These are phyloP conservation scores for Fusarium albidum DNA, from an alignment of 2,329 filamentous ascomycete species.

Conservation along the genomic window DNA sequence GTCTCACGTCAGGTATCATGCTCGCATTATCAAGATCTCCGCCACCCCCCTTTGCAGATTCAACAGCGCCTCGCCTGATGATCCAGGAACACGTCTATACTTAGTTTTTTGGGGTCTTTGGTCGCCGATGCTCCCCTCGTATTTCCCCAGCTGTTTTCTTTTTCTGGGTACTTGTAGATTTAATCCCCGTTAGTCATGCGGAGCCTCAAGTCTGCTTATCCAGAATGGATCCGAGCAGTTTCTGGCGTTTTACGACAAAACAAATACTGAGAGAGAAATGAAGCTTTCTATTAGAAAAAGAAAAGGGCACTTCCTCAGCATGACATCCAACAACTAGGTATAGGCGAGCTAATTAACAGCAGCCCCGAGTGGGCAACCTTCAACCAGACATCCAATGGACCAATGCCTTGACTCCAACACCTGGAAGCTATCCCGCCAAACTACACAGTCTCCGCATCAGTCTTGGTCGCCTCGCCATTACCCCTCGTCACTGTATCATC, in stretches of 20 bases:
- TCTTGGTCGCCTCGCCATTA: constrained; percentile 3
- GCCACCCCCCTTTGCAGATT: not conserved
- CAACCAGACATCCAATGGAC: not conserved
- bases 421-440: not conserved
- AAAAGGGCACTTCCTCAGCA: too few relatives aligned
- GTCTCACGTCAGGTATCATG: constrained; percentile 5
- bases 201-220: too few relatives aligned
- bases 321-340: not conserved
- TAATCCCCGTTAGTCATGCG: not conserved
- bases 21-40: not conserved
- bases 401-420: not conserved
- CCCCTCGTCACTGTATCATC: not conserved
- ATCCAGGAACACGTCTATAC: not conserved
- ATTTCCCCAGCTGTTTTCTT: too few relatives aligned
- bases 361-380: not conserved
- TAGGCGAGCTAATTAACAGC: not conserved
- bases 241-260: too few relatives aligned
- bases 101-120: not conserved
- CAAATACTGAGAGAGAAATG: too few relatives aligned
- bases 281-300: too few relatives aligned
- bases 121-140: not conserved
- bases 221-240: too few relatives aligned
- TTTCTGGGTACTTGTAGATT: not conserved
- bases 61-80: not conserved
- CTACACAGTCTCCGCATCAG: constrained; percentile 14